Evolutionary conservation across 768 basidiomycete species (phyloP).

Genomic region (Nevesoporus exiguus): DNA sequence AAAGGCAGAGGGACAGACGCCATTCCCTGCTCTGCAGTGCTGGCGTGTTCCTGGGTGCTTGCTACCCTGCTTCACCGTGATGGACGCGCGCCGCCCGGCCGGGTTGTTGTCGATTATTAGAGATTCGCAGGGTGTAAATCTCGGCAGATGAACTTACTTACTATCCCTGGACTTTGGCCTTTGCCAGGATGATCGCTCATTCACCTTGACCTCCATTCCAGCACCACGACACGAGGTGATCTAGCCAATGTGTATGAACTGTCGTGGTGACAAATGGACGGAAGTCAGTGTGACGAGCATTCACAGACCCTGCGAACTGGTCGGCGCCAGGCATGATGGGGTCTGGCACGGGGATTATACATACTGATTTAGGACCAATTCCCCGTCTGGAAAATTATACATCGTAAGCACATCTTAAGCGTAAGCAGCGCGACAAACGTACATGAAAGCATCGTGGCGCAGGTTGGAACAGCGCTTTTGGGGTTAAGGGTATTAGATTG

Average conservation of each 20-base stretch:
- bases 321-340: neutral
- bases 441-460: neutral
- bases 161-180: conserved; percentile 1
- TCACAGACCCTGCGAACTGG: neutral
- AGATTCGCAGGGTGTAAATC: conserved; percentile 1
- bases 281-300: neutral
- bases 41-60: neutral
- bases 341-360: neutral
- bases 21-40: neutral
- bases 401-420: neutral
- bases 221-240: neutral
- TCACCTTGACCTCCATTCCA: neutral
- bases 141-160: conserved; percentile 4
- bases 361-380: no score
- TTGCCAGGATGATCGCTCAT: neutral
- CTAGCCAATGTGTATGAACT: neutral
- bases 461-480: neutral
- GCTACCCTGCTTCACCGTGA: neutral
- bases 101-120: neutral
- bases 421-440: neutral
- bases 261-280: neutral
- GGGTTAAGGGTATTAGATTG: neutral
- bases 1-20: neutral
- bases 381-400: neutral
- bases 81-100: neutral